Evolutionary conservation across 2,329 filamentous ascomycete genomes (phyloP), one percentile per base, ranked within the genome.

Genomic region (Dothidotthia symphoricarpi): DNA sequence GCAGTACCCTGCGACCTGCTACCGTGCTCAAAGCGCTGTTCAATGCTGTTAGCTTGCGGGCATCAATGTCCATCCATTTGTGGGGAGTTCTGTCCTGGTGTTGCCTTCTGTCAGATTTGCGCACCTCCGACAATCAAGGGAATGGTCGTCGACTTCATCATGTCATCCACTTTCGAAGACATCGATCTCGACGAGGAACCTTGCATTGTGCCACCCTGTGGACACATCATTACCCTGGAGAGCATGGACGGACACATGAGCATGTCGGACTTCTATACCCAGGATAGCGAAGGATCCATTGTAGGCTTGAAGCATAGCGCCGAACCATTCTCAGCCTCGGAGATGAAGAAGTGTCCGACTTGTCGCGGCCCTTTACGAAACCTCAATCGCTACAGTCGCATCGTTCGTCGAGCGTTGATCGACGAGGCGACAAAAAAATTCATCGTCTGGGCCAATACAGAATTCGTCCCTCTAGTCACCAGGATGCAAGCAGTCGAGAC

Each of bases 341-440:
- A 34, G 1, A 43, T 67, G 14, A 61, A 63, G 12, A 26, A 41
- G 9, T 70, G 67, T 36, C 65, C 64, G 13, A 45, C 57, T 10
- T 69, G 66, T 29, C 48, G 57, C 24, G 30, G 39, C 17, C 63
- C 63, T 2, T 40, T 70, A 16, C 45, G 55, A 39, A 56, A 53
- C 16, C 52, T 44, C 1, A 68, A 64, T 12, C 41, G 68, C 28
- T 71, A 69, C 43, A 67, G 67, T 31, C 50, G 66, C 10, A 28
- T 66, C 4, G 58, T 71, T 36, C 67, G 66, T 30, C 39, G 59
- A 34, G 64, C 63, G 10, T 55, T 68, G 3, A 61, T 70, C 9
- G 66, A 66, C 29, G 61, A 69, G 34, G 58, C 60, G 46, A 60
- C 64, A 1, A 69, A 66, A 35, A 43, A 58, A 3, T 68, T 70